A percentile compares a stretch with the other conserved stretches of the same genome.
Evolutionary conservation across 2,329 filamentous ascomycete species (phyloP).

Genomic region (Fusarium secorum): DNA sequence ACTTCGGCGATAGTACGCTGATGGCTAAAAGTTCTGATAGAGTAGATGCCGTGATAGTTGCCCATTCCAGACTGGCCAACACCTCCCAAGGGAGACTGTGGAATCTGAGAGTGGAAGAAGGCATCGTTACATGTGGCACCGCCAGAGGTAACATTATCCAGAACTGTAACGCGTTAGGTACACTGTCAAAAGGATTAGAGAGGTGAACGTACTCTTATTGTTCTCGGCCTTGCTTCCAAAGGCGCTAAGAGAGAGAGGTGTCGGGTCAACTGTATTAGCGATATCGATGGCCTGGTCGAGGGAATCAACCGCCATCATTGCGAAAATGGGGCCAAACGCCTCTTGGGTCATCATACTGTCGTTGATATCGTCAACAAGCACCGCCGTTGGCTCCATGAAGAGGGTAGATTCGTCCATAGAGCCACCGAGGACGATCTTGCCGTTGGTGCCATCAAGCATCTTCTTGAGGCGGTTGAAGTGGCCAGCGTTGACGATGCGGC

Average conservation of each 20-base stretch:
- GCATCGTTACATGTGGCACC: slow-evolving; percentile 61
- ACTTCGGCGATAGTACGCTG: slow-evolving; percentile 49
- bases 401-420: slow-evolving; percentile 79
- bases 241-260: slow-evolving; percentile 82
- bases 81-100: slow-evolving; percentile 57
- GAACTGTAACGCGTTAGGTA: slow-evolving; percentile 47
- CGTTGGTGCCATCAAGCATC: slow-evolving; percentile 85
- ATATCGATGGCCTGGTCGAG: slow-evolving; percentile 87
- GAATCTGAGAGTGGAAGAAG: slow-evolving; percentile 53
- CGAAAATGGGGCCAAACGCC: slow-evolving; percentile 92
- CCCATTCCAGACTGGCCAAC: slow-evolving; percentile 59
- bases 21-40: slow-evolving; percentile 55
- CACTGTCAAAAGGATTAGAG: background rate
- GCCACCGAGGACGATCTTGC: slow-evolving; percentile 88
- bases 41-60: slow-evolving; percentile 58
- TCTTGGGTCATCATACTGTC: slow-evolving; percentile 86
- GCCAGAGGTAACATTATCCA: slow-evolving; percentile 54
- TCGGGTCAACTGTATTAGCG: slow-evolving; percentile 82
- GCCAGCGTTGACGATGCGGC: slow-evolving; percentile 79
- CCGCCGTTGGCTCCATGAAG: slow-evolving; percentile 92
- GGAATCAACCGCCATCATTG: slow-evolving; percentile 77
- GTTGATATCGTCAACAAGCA: slow-evolving; percentile 74
- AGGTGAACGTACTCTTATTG: slow-evolving; percentile 66
- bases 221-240: slow-evolving; percentile 86
- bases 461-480: slow-evolving; percentile 86